These are phyloP conservation scores for Umbelopsis sp. DNA, from an alignment of 192 early-diverging fungal species.

Conservation along the genomic window DNA sequence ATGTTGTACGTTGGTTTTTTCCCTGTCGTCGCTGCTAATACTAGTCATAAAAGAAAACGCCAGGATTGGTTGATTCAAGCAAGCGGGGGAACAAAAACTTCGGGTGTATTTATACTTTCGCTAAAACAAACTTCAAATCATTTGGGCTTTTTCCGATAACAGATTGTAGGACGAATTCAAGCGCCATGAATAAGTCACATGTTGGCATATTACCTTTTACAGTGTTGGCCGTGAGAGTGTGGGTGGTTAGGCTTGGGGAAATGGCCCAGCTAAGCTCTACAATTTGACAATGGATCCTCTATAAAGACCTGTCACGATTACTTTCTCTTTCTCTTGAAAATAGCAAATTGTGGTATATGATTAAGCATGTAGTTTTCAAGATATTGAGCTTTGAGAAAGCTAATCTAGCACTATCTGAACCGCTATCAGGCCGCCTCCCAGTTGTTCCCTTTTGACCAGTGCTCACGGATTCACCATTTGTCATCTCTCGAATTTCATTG, in stretches of 20 bases:
- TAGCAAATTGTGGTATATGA: background rate
- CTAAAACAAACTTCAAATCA: background rate
- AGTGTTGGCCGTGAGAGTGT: background rate
- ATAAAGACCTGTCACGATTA: background rate
- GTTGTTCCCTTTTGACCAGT: background rate
- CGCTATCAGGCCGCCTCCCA: conserved; percentile 8
- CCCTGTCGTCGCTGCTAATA: background rate
- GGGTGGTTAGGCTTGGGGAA: background rate
- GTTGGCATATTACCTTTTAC: background rate
- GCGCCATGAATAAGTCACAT: conserved; percentile 15
- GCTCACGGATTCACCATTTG: conserved; percentile 8
- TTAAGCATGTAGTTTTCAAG: background rate
- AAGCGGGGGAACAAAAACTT: background rate
- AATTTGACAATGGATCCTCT: background rate
- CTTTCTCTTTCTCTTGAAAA: background rate
- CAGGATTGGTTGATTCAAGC: background rate
- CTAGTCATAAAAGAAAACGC: background rate
- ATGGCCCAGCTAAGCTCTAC: background rate
- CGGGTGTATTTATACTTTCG: background rate
- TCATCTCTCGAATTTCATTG: conserved; percentile 13
- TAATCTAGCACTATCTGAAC: conserved; percentile 1
- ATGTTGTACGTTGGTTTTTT: background rate
- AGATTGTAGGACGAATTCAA: background rate
- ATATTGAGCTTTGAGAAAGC: background rate
- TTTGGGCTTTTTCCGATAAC: background rate